A percentile compares a stretch with the other conserved stretches of the same genome.
These are phyloP conservation scores for Aspergillus sp. DNA, from an alignment of 2,329 filamentous ascomycete species.

Conservation along the genomic window DNA sequence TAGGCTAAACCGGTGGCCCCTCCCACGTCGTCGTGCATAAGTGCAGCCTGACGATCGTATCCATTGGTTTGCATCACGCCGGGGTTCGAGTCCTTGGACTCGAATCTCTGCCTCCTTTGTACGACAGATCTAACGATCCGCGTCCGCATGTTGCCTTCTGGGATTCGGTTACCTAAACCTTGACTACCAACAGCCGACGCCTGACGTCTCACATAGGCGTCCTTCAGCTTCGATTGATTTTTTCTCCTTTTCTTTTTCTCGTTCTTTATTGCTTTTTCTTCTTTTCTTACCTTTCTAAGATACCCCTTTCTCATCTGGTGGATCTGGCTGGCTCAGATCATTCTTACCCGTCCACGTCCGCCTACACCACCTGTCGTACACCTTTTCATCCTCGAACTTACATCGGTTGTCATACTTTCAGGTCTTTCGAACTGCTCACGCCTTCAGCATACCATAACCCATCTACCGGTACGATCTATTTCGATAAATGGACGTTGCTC, in stretches of 20 bases:
- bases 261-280: not conserved
- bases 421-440: not conserved
- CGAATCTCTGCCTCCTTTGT: slow-evolving; percentile 16
- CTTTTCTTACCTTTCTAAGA: slow-evolving; percentile 11
- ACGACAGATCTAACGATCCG: slow-evolving; percentile 17
- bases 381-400: slow-evolving; percentile 2
- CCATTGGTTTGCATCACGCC: slow-evolving; percentile 14
- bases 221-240: slow-evolving; percentile 5
- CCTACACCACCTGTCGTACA: slow-evolving; percentile 9
- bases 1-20: slow-evolving; percentile 22
- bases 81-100: slow-evolving; percentile 12
- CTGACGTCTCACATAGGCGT: slow-evolving; percentile 12
- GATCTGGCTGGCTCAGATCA: slow-evolving; percentile 32
- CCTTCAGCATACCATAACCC: not conserved
- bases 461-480: slow-evolving; percentile 1
- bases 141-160: slow-evolving; percentile 11
- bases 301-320: slow-evolving; percentile 14
- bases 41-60: slow-evolving; percentile 32
- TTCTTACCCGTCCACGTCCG: slow-evolving; percentile 6
- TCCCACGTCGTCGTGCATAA: slow-evolving; percentile 34
- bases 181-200: slow-evolving; percentile 12
- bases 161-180: slow-evolving; percentile 13
- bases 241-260: slow-evolving; percentile 4
- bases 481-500: slow-evolving; percentile 25
- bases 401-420: slow-evolving; percentile 1